phyloP scores from a whole-genome alignment of 768 basidiomycete species.

The Boletus pseudopeckii region DNA sequence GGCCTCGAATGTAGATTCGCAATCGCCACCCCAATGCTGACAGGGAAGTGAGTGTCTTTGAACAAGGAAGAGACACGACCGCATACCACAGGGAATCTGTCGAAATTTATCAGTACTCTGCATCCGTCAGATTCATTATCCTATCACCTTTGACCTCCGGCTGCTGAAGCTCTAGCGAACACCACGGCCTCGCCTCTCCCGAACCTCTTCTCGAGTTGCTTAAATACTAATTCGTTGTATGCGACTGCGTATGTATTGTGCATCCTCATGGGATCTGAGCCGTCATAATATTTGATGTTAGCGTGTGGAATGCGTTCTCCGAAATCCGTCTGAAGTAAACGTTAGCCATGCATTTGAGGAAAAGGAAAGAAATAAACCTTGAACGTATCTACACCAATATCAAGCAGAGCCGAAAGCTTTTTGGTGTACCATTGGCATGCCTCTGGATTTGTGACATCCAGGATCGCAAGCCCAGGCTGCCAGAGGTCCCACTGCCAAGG shows the following conservation, averaged over 20 bases:
- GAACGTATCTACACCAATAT: slow-evolving; percentile 46
- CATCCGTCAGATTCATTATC: neutral
- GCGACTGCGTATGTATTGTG: slow-evolving; percentile 70
- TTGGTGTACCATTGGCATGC: slow-evolving; percentile 46
- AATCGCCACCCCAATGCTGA: slow-evolving; percentile 72
- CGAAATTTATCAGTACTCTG: neutral
- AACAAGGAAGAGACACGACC: neutral
- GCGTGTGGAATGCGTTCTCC: slow-evolving; percentile 74
- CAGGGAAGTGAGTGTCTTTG: slow-evolving; percentile 20
- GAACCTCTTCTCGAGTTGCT: slow-evolving; percentile 51
- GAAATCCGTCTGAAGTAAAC: slow-evolving; percentile 58
- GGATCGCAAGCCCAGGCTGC: slow-evolving; percentile 60
- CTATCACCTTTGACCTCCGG: slow-evolving; percentile 61
- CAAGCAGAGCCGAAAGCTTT: slow-evolving; percentile 42
- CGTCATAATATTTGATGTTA: slow-evolving; percentile 59
- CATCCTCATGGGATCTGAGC: slow-evolving; percentile 63
- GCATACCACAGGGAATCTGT: slow-evolving; percentile 18
- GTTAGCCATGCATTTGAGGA: neutral
- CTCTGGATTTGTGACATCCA: slow-evolving; percentile 62
- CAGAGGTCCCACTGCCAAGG: slow-evolving; percentile 72
- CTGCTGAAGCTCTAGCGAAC: slow-evolving; percentile 65
- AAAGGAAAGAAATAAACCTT: slow-evolving; percentile 39
- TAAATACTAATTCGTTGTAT: slow-evolving; percentile 71
- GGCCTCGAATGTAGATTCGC: slow-evolving; percentile 73
- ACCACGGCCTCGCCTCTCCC: slow-evolving; percentile 66